phyloP scores from a whole-genome alignment of 2,329 filamentous ascomycete genomes.

The Pseudocercospora cruenta region DNA sequence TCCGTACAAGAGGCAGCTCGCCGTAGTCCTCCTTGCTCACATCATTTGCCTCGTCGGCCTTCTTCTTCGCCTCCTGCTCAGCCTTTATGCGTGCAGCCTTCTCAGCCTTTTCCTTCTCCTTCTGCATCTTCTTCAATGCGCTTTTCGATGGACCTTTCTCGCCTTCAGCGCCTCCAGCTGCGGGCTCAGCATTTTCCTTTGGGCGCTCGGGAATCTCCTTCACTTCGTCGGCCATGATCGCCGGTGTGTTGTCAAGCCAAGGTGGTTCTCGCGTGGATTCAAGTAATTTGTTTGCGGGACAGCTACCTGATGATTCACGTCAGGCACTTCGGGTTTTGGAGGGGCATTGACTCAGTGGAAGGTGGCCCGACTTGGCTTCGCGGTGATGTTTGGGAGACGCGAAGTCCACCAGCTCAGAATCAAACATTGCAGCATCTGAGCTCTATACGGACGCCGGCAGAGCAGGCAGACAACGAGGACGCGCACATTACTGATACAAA shows the following conservation, averaged over 20 bases:
- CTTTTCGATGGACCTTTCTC: conserved; percentile 69
- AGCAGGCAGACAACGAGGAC: background rate
- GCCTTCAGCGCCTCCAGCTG: conserved; percentile 24
- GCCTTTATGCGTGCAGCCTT: conserved; percentile 68
- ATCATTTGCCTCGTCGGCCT: conserved; percentile 66
- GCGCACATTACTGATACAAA: background rate
- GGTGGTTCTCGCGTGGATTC: background rate
- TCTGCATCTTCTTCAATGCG: conserved; percentile 82
- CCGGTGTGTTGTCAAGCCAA: background rate
- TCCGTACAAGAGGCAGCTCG: conserved; percentile 58
- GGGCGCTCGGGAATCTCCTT: conserved; percentile 36
- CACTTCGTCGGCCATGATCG: conserved; percentile 30
- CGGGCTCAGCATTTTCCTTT: conserved; percentile 31
- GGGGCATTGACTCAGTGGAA: background rate
- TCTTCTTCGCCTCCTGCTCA: conserved; percentile 70
- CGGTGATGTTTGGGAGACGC: background rate
- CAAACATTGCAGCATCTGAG: background rate
- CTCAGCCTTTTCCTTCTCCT: conserved; percentile 82
- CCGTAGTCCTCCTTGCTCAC: conserved; percentile 81
- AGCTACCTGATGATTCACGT: background rate
- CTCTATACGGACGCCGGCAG: background rate
- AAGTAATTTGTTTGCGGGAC: background rate
- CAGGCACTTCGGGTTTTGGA: background rate
- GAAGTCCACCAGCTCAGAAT: background rate
- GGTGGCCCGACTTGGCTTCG: background rate